A percentile compares a stretch with the other conserved stretches of the same genome.
phyloP scores from a whole-genome alignment of 257 asterid species.

The Leonotis leonurus region DNA sequence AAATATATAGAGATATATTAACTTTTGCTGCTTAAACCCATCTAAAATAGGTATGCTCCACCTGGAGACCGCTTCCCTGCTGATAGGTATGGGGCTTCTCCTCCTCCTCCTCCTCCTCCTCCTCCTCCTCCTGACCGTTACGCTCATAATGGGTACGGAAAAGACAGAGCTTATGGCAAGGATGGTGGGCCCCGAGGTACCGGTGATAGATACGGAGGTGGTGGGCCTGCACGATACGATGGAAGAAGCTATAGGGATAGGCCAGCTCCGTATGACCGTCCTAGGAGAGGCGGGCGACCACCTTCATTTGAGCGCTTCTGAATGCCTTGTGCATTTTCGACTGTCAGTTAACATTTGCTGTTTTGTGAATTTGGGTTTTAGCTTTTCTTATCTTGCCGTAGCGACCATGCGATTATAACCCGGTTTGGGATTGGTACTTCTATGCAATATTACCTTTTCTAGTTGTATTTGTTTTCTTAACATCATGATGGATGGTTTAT shows the following conservation, averaged over 20 bases:
- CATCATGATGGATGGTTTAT: too few relatives aligned
- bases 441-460: too few relatives aligned
- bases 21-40: not conserved
- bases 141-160: conserved; percentile 58
- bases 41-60: conserved; percentile 51
- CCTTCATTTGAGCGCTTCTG: too few relatives aligned
- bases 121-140: conserved; percentile 69
- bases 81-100: conserved; percentile 52
- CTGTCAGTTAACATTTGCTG: not conserved
- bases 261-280: conserved; percentile 74
- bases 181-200: conserved; percentile 57
- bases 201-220: conserved; percentile 47
- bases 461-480: too few relatives aligned
- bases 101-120: too few relatives aligned
- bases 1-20: not conserved
- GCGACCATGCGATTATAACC: too few relatives aligned
- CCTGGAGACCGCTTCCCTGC: conserved; percentile 58
- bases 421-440: too few relatives aligned
- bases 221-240: conserved; percentile 64
- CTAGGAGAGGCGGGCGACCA: conserved; percentile 80
- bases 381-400: not conserved
- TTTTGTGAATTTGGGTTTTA: conserved; percentile 13
- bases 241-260: conserved; percentile 65
- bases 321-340: not conserved
- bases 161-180: conserved; percentile 50